Evolutionary conservation across 352 stramenopile genomes (phyloP), one percentile per base, ranked within the genome.

Genomic region (Phytophthora cactorum): DNA sequence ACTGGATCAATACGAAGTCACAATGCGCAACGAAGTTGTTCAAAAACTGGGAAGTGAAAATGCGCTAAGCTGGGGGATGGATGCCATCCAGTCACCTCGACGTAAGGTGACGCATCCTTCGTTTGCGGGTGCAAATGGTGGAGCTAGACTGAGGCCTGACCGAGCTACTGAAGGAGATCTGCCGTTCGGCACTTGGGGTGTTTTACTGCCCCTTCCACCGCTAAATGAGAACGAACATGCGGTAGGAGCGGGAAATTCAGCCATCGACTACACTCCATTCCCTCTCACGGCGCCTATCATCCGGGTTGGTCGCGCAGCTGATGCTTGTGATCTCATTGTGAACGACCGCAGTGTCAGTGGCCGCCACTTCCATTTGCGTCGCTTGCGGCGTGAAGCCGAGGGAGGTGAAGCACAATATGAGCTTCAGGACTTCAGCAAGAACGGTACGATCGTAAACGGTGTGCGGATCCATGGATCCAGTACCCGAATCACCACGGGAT

Each of bases 401-500:
- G 56, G 43, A 12, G 32, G 56, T 0, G 84, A 93, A 52, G 84
- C 93, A 22, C 86, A 80, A 38, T 95, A 78, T 46, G 89, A 96
- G 58, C 73, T 96, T 15, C 87, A 95, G 69, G 89, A 96, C 31
- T 96, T 95, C 52, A 95, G 87, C 62, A 96, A 96, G 63, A 96
- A 96, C 46, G 89, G 89, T 2, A 96, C 87, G 0, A 95, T 96
- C 27, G 89, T 96, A 1, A 94, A 96, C 45, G 89, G 89, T n/a
- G 86, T 95, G 8, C 80, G 89, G 4, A 79, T 96, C 10, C 89
- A 96, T 59, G 88, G 88, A 34, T 90, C 87, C 0, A 93, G 78
- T 46, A 78, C 92, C 32, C 82, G 81, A 3, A 75, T 96, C 9
- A 84, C 77, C 0, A 70, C 87, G 1, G 88, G 89, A 2, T 89